Evolutionary conservation across 306 rosid genomes (phyloP).

Genomic region (Senna tora): DNA sequence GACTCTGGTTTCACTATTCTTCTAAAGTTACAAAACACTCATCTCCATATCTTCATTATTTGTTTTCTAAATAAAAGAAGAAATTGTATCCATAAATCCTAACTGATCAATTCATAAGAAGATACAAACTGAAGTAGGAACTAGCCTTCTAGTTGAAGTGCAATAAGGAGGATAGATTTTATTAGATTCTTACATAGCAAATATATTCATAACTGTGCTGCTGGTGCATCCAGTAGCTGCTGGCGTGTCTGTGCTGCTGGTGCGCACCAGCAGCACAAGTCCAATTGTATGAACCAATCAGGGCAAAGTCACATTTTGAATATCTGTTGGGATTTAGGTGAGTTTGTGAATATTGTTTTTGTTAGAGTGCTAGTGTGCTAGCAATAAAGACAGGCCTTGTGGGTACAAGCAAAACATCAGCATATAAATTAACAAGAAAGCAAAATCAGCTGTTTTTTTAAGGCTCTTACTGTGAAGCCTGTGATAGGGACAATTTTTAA

Average conservation of each 20-base stretch:
- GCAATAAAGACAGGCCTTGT: background rate
- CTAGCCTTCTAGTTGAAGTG: slow-evolving; percentile 9
- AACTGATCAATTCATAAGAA: background rate
- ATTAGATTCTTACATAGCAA: background rate
- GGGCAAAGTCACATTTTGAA: background rate
- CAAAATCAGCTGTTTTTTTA: background rate
- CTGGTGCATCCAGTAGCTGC: too few species aligned
- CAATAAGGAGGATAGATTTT: background rate
- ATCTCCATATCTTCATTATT: background rate
- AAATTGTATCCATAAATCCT: background rate
- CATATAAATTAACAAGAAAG: background rate
- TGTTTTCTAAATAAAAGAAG: background rate
- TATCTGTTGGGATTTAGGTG: background rate
- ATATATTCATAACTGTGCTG: too few species aligned
- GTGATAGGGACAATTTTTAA: background rate
- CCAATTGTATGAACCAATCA: too few species aligned
- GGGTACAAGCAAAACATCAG: background rate
- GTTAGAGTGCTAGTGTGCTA: background rate
- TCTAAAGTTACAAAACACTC: background rate
- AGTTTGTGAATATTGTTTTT: background rate
- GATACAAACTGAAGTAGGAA: slow-evolving; percentile 20
- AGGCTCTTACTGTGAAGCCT: background rate
- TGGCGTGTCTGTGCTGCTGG: too few species aligned
- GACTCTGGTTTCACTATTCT: slow-evolving; percentile 9
- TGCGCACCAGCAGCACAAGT: too few species aligned